Evolutionary conservation across 2,329 filamentous ascomycete species (phyloP), one percentile per base, ranked within the genome.

Genomic region (Fusarium globosum): DNA sequence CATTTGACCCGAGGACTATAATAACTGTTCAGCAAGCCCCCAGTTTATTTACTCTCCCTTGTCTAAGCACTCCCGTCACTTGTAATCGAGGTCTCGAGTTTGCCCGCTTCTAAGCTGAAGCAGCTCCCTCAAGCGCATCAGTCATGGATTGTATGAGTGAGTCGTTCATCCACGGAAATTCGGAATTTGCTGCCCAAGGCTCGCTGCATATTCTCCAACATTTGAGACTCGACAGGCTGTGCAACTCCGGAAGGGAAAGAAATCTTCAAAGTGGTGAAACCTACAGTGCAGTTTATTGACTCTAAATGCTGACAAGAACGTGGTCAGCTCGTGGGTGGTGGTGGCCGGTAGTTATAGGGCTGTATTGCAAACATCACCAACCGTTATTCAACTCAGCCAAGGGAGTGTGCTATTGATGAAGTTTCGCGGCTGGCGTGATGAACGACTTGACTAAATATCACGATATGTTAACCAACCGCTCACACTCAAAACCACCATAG

Each of bases 361-460:
- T 42, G 38, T 26, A 48, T 56, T 36, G 14, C 13, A 55, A 39
- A 36, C 20, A 41, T 23, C 43, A 46, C 58, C 33, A 43, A 43
- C 26, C 33, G 33, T 20, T 39, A 4, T 18, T 48, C 35, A 33
- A 41, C 12, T 16, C 21, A 33, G n/a, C 18, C 21, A 41, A 6
- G 20, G 6, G 13, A 36, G 23, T 28, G 13, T 14, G 7, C 26
- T 38, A 16, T 36, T 36, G n/a, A 61, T 36, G 16, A 41, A 26
- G n/a, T 8, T 15, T 69, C 8, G 51, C 43, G 45, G 39, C 30
- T 69, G 49, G 28, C 43, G 66, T 36, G 65, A 69, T 58, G 36
- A 43, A 49, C 38, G 46, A 35, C 16, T 36, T 30, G 15, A 39
- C n/a, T 36, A 36, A 26, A 36, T 41, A 48, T 68, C 45, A 58